Percentiles rank a stretch among this genome's conserved stretches.
phyloP scores from a whole-genome alignment of 2,329 filamentous ascomycete genomes.

The Capronia americana region DNA sequence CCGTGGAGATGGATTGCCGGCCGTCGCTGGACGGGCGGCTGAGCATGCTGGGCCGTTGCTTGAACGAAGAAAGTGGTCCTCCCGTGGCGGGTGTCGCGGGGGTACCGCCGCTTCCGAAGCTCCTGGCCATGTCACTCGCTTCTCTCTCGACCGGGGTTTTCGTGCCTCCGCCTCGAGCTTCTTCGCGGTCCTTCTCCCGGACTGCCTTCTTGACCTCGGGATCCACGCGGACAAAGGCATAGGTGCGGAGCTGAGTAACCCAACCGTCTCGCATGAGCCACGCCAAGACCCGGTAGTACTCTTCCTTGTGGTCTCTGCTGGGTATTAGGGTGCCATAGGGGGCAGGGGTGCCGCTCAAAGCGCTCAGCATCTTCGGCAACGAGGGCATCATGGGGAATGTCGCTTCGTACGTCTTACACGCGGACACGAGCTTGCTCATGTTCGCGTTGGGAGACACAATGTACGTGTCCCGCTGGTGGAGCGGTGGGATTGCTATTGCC shows the following conservation, averaged over 20 bases:
- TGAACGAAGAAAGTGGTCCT: constrained; percentile 23
- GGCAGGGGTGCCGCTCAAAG: constrained; percentile 78
- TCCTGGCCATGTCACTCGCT: constrained; percentile 21
- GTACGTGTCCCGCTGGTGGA: constrained; percentile 89
- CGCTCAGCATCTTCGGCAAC: constrained; percentile 84
- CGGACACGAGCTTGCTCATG: constrained; percentile 70
- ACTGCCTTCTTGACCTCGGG: constrained; percentile 83
- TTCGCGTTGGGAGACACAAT: constrained; percentile 91
- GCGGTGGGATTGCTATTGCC: constrained; percentile 86
- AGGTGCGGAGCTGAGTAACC: constrained; percentile 91
- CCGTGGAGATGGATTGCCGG: constrained; percentile 36
- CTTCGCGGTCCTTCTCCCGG: constrained; percentile 60
- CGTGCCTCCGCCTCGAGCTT: constrained; percentile 24
- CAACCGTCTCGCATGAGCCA: constrained; percentile 93
- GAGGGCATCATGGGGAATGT: constrained; percentile 83
- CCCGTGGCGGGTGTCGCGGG: constrained; percentile 17
- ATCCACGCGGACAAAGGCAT: constrained; percentile 84
- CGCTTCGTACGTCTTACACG: constrained; percentile 73
- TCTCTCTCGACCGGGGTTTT: constrained; percentile 26
- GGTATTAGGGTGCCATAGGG: constrained; percentile 85
- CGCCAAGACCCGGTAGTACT: constrained; percentile 88
- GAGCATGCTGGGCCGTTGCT: constrained; percentile 34
- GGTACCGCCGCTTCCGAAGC: constrained; percentile 29
- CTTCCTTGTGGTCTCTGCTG: constrained; percentile 82
- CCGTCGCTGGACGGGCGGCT: constrained; percentile 36